A percentile compares a stretch with the other conserved stretches of the same genome.
phyloP scores from a whole-genome alignment of 2,329 filamentous ascomycete genomes.

The Raffaelea ambrosiae region DNA sequence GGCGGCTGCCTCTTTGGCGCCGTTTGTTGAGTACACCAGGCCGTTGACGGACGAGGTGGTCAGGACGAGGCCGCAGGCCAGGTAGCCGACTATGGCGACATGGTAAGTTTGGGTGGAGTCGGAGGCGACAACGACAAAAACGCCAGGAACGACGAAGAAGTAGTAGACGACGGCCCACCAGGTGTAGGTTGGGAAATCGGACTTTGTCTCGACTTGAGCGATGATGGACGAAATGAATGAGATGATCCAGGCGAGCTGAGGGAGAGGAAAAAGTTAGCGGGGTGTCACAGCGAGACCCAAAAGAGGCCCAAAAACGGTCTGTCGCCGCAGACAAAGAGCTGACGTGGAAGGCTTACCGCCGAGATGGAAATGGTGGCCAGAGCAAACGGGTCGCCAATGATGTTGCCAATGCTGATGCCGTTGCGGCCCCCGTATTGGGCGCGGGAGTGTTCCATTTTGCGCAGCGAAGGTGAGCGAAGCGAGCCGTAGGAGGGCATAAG shows the following conservation, averaged over 20 bases:
- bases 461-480: constrained; percentile 62
- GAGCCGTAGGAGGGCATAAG: constrained; percentile 71
- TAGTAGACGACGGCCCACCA: constrained; percentile 91
- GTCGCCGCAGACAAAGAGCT: background rate
- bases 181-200: constrained; percentile 69
- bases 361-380: constrained; percentile 89
- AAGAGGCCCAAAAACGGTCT: background rate
- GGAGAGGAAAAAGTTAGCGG: background rate
- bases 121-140: constrained; percentile 75
- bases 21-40: constrained; percentile 67
- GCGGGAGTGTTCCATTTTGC: constrained; percentile 70
- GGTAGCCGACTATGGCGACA: constrained; percentile 82
- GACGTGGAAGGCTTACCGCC: constrained; percentile 56
- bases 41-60: constrained; percentile 80
- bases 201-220: constrained; percentile 44
- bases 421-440: constrained; percentile 44
- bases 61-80: constrained; percentile 74
- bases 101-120: constrained; percentile 83
- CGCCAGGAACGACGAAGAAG: constrained; percentile 70
- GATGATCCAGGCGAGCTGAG: constrained; percentile 91
- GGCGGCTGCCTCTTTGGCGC: constrained; percentile 73
- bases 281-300: background rate
- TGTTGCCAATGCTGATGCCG: constrained; percentile 72
- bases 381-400: constrained; percentile 92
- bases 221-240: constrained; percentile 82